phyloP scores from a whole-genome alignment of 108 stramenopile genomes.

The Phaeodactylum tricornutum region DNA sequence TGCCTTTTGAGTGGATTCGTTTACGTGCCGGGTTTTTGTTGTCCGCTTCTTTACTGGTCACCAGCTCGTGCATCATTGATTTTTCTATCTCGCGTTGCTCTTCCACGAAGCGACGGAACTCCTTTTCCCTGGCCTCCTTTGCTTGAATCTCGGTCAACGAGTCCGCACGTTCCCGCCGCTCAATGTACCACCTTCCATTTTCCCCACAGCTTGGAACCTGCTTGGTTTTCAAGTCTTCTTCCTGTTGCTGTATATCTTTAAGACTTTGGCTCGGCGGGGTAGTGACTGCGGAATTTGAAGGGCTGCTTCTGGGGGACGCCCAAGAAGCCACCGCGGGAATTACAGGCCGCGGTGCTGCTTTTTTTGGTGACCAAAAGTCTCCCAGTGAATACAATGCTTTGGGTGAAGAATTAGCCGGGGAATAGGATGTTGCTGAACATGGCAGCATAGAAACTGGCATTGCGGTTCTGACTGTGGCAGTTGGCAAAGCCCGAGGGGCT shows the following conservation, averaged over 20 bases:
- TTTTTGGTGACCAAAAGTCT: conserved; percentile 2
- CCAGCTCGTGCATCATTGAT: conserved; percentile 31
- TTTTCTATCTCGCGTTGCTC: conserved; percentile 66
- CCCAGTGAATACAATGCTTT: conserved; percentile 13
- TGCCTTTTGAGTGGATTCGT: too few species aligned
- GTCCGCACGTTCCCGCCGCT: conserved; percentile 63
- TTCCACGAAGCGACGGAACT: conserved; percentile 40
- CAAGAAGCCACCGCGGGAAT: too few species aligned
- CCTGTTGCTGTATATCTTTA: conserved; percentile 71
- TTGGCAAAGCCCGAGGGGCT: neutral
- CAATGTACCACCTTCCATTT: conserved; percentile 52
- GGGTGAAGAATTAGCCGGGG: too few species aligned
- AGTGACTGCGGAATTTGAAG: too few species aligned
- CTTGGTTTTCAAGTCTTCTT: conserved; percentile 32
- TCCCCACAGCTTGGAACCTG: conserved; percentile 36
- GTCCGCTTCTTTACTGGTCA: conserved; percentile 13
- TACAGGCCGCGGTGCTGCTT: too few species aligned
- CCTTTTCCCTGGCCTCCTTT: conserved; percentile 32
- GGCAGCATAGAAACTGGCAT: too few species aligned
- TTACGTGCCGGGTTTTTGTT: conserved; percentile 3
- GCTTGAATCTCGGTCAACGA: conserved; percentile 65
- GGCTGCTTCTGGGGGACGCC: too few species aligned
- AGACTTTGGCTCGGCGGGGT: too few species aligned
- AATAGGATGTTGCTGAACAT: too few species aligned
- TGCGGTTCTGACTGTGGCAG: conserved; percentile 1